These are phyloP conservation scores for Beauveria sp. DNA, from an alignment of 2,329 filamentous ascomycete species.

Conservation along the genomic window DNA sequence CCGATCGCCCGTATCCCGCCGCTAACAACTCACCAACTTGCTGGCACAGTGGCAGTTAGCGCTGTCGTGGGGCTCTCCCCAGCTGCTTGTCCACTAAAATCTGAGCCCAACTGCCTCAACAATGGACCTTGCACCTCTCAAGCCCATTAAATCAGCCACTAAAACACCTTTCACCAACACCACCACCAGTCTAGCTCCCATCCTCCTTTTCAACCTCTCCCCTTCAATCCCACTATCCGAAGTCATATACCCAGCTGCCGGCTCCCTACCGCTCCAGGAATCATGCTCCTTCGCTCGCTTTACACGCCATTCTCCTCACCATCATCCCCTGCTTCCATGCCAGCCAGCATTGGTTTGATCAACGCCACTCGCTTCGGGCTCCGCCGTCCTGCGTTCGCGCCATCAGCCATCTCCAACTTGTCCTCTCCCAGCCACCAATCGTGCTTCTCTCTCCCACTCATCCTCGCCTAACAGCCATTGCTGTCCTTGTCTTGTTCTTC, in stretches of 20 bases:
- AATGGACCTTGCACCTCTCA: not conserved
- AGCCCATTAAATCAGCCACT: not conserved
- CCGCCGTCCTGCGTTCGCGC: not conserved
- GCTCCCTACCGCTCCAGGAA: not conserved
- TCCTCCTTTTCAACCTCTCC: not conserved
- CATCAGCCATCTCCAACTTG: not conserved
- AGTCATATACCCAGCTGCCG: not conserved
- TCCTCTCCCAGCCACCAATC: constrained; percentile 2
- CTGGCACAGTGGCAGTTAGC: not conserved
- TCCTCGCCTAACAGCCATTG: not conserved
- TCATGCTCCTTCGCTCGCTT: not conserved
- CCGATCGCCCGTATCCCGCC: constrained; percentile 10
- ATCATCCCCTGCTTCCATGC: not conserved
- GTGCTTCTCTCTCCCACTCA: not conserved
- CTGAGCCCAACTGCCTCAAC: not conserved
- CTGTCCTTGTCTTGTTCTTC: not conserved
- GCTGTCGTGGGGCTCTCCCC: not conserved
- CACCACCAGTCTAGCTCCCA: not conserved
- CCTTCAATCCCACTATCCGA: not conserved
- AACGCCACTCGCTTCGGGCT: not conserved
- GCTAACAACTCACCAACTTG: constrained; percentile 1
- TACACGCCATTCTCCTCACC: constrained; percentile 1
- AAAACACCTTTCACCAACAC: not conserved
- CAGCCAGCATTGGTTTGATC: not conserved
- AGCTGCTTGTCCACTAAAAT: constrained; percentile 1